Conservation (phyloP, 2,329 filamentous ascomycete genomes). For the Neonectria coccinea region DNA sequence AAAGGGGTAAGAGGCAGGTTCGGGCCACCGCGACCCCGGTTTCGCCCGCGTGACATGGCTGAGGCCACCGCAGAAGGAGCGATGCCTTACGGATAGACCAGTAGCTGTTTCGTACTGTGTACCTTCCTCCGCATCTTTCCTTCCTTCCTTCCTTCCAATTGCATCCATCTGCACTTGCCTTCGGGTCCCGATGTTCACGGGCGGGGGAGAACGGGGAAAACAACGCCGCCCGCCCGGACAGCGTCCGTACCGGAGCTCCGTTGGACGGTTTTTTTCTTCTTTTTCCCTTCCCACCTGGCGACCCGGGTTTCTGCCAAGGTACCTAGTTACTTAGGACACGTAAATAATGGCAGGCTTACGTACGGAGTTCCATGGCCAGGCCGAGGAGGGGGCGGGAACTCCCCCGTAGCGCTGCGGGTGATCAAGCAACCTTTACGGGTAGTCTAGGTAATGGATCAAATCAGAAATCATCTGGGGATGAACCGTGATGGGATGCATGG, state of each 20-base stretch:
- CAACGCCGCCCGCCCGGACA: neutral
- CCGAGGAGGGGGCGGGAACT: too few species aligned
- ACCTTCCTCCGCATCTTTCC: slow-evolving; percentile 1
- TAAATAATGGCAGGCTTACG: too few species aligned
- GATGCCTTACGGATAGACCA: too few species aligned
- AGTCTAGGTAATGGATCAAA: too few species aligned
- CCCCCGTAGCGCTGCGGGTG: too few species aligned
- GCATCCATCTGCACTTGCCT: neutral
- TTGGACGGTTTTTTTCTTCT: neutral
- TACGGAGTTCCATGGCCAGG: too few species aligned
- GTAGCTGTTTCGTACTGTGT: neutral
- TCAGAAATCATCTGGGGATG: too few species aligned
- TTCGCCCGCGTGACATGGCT: slow-evolving; percentile 40
- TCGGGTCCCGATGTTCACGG: neutral
- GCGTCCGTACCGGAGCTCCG: slow-evolving; percentile 6
- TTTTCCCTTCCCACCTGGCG: neutral
- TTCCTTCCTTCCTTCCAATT: too few species aligned
- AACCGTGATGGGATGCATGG: too few species aligned
- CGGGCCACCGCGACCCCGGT: slow-evolving; percentile 39
- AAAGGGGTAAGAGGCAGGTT: slow-evolving; percentile 34
- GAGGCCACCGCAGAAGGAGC: too few species aligned
- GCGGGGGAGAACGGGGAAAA: too few species aligned
- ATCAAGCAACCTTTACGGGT: too few species aligned
- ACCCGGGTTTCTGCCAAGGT: neutral
- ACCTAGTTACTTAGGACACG: neutral